These are phyloP conservation scores for Penicillium herquei DNA, from an alignment of 495 filamentous ascomycete species.

Conservation along the genomic window DNA sequence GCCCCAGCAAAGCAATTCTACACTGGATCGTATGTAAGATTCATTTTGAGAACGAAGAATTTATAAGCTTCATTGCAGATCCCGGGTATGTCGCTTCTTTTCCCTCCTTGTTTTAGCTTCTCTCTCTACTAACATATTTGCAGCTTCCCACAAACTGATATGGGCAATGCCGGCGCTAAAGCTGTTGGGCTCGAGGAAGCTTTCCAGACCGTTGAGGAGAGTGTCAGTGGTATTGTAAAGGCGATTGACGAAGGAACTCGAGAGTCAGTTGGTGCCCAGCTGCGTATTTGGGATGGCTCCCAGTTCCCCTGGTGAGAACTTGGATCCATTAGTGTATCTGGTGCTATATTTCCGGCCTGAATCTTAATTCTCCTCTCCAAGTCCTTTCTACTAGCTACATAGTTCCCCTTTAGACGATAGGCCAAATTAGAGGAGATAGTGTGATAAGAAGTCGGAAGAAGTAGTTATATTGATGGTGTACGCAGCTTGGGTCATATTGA, in stretches of 20 bases:
- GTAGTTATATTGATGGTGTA: no score
- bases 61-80: conserved; percentile 30
- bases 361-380: no score
- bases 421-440: no score
- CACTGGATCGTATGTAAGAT: conserved; percentile 38
- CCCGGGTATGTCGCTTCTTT: conserved; percentile 11
- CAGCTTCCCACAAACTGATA: conserved; percentile 40
- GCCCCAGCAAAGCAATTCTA: conserved; percentile 33
- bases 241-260: conserved; percentile 22
- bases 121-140: not conserved
- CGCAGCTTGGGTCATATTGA: no score
- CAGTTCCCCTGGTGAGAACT: not conserved
- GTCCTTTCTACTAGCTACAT: no score
- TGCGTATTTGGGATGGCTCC: not conserved
- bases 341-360: not conserved
- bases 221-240: conserved; percentile 33
- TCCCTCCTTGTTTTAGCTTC: not conserved
- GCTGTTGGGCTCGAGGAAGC: conserved; percentile 34
- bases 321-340: not conserved
- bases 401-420: no score
- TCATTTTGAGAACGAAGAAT: conserved; percentile 35
- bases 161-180: conserved; percentile 40
- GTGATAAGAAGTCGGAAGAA: no score
- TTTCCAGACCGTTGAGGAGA: conserved; percentile 26
- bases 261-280: not conserved